Percentiles rank a stretch among this genome's conserved stretches.
phyloP scores from a whole-genome alignment of 2,329 filamentous ascomycete species.

The Fusarium caatingaense region DNA sequence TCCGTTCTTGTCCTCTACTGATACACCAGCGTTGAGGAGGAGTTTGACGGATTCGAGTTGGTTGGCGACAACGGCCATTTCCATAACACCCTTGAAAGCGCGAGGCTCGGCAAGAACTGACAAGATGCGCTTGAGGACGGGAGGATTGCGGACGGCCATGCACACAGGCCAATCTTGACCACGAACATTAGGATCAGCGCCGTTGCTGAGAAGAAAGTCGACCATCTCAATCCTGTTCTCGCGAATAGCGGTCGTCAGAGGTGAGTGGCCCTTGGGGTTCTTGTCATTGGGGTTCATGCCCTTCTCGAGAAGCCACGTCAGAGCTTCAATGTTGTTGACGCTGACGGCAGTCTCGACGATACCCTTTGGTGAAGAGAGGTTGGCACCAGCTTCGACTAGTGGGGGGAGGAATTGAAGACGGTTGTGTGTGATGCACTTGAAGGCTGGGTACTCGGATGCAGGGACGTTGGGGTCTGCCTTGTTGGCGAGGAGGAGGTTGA shows the following conservation, averaged over 20 bases:
- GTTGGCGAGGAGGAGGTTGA: constrained; percentile 66
- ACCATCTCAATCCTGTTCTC: constrained; percentile 70
- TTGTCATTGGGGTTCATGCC: constrained; percentile 71
- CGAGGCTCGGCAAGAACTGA: constrained; percentile 69
- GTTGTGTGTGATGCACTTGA: constrained; percentile 76
- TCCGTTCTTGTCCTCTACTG: constrained; percentile 77
- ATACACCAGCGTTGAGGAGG: constrained; percentile 71
- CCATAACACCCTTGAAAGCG: constrained; percentile 73
- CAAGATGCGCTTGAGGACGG: constrained; percentile 68
- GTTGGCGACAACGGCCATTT: constrained; percentile 74
- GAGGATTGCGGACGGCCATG: constrained; percentile 73
- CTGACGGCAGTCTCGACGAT: constrained; percentile 74
- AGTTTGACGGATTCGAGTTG: constrained; percentile 75
- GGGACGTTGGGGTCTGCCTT: constrained; percentile 72
- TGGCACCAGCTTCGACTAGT: constrained; percentile 69
- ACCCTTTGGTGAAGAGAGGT: constrained; percentile 69
- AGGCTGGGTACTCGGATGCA: constrained; percentile 72
- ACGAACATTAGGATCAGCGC: constrained; percentile 70
- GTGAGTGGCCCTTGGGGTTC: constrained; percentile 67
- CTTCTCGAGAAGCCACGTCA: constrained; percentile 70
- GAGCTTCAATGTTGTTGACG: constrained; percentile 69
- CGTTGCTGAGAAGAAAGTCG: constrained; percentile 66
- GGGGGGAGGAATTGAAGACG: constrained; percentile 69
- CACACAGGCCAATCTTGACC: constrained; percentile 78
- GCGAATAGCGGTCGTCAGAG: constrained; percentile 73